Evolutionary conservation across 176 grass and related monocot species (phyloP), one percentile per base, ranked within the genome.

Genomic region (Guadua angustifolia): DNA sequence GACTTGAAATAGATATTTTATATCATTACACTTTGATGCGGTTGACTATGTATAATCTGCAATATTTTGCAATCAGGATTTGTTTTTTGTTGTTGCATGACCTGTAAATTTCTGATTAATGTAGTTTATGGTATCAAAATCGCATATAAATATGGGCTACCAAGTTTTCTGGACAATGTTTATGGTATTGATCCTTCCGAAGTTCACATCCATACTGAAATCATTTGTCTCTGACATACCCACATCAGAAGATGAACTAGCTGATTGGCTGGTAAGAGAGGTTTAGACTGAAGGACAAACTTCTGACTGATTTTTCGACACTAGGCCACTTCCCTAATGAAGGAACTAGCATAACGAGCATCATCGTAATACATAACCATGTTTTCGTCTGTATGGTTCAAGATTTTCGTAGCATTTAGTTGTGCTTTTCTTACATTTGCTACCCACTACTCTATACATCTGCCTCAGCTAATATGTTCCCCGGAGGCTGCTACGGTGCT

Each of bases 51-150:
- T 36, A 69, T 49, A 62, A 5, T 66, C 59, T 17, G 33, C 42
- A 55, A 46, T n/a, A 36, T 33, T 61, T 85, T 78, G 10, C n/a
- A 80, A 13, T 32, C 16, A 56, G 7, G 6, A 69, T 52, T 82
- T 74, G 1, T 5, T 32, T 4, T 66, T 66, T 85, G 29, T 74
- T 5, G 13, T 24, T 47, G 6, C 14, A 24, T 89, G 29, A 86
- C 70, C 21, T 56, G 5, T 42, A 21, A 4, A 7, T 53, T 73
- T 46, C 29, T 82, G 62, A 75, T 77, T 74, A 59, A 80, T 89
- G 80, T 87, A 98, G 93, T 98, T 14, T 98, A 87, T 46, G 91
- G 95, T 82, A 79, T 94, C 69, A 94, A 93, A 13, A 95, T 98
- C 0, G 86, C 87, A 1, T 98, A 98, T 43, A 98, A 98, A 24